Percentiles rank a stretch among this genome's conserved stretches.
phyloP scores from a whole-genome alignment of 192 early-diverging fungal species.

The Geosiphon pyriformis region DNA sequence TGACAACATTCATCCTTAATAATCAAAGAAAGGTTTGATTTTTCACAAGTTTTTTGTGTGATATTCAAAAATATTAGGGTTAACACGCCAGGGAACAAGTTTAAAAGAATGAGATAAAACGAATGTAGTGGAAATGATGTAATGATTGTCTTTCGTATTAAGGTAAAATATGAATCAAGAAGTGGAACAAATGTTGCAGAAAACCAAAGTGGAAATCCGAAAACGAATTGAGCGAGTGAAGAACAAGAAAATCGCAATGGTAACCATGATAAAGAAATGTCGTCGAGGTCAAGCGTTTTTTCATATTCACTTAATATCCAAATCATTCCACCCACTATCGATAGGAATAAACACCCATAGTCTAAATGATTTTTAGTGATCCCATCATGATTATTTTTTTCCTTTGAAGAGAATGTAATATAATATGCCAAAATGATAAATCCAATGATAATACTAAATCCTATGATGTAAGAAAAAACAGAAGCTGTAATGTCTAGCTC shows the following conservation, averaged over 20 bases:
- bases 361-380: not conserved
- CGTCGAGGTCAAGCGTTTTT: too few species aligned
- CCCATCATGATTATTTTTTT: not conserved
- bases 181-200: not conserved
- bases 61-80: not conserved
- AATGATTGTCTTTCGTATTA: not conserved
- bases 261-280: too few species aligned
- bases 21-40: not conserved
- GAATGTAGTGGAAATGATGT: not conserved
- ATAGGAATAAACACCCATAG: too few species aligned
- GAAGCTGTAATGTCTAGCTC: not conserved
- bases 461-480: not conserved
- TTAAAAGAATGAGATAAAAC: not conserved
- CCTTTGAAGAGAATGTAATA: too few species aligned
- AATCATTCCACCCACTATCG: not conserved
- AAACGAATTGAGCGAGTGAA: not conserved
- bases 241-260: not conserved
- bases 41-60: not conserved
- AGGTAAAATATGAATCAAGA: not conserved
- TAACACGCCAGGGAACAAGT: not conserved
- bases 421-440: too few species aligned
- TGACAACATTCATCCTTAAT: too few species aligned
- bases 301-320: not conserved
- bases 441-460: not conserved
- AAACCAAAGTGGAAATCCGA: not conserved